phyloP scores from a whole-genome alignment of 345 rosid species.

The Citrus inodora region DNA sequence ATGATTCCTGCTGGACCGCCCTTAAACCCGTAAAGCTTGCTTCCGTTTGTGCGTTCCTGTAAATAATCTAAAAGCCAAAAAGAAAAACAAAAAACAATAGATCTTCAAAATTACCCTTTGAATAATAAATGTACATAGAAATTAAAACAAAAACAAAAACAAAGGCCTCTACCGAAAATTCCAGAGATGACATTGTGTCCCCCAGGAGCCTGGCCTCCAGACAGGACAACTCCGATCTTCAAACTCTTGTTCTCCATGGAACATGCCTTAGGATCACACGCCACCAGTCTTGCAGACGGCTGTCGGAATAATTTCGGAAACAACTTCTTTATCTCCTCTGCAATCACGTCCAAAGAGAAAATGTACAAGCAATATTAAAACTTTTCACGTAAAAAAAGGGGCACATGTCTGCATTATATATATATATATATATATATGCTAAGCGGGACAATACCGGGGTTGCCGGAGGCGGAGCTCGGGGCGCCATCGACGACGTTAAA shows the following conservation, averaged over 20 bases:
- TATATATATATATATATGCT: too few species aligned
- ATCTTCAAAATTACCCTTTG: not conserved
- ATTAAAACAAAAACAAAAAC: not conserved
- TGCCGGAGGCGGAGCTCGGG: conserved; percentile 41
- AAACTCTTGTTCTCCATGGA: conserved; percentile 18
- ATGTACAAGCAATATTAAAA: too few species aligned
- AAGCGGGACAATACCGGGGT: conserved; percentile 25
- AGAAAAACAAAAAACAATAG: not conserved
- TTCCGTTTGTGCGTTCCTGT: conserved; percentile 15
- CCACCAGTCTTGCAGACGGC: conserved; percentile 30
- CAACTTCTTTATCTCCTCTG: conserved; percentile 40
- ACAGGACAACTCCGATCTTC: conserved; percentile 39
- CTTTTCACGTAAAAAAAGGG: too few species aligned
- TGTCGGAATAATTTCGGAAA: conserved; percentile 39
- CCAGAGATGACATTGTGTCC: conserved; percentile 48
- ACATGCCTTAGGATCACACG: conserved; percentile 2
- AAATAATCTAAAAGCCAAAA: conserved; percentile 23
- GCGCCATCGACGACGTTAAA: conserved; percentile 39
- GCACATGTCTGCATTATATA: too few species aligned
- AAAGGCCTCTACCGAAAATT: conserved; percentile 29
- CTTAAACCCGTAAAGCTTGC: conserved; percentile 17
- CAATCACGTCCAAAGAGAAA: not conserved
- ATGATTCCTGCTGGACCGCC: conserved; percentile 27
- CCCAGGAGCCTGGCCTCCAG: conserved; percentile 48
- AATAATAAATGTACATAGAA: too few species aligned